phyloP scores from a whole-genome alignment of 2,329 filamentous ascomycete species.

The Ophiostoma australiae region DNA sequence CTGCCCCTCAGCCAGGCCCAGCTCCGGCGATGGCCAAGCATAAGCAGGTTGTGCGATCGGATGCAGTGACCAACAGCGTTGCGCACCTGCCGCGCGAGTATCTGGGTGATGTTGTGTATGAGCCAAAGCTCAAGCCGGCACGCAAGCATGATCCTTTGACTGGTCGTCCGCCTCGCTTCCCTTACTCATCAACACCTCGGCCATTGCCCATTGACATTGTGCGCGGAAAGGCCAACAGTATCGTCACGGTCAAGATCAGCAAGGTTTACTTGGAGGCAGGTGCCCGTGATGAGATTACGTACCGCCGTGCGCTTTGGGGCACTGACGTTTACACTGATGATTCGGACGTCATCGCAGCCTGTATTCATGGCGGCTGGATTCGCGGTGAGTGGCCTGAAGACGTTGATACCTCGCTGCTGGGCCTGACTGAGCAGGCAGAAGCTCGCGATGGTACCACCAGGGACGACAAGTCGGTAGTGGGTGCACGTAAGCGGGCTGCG shows the following conservation, averaged over 20 bases:
- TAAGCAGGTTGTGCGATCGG: conserved; percentile 62
- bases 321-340: conserved; percentile 95
- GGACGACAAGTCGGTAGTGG: not conserved
- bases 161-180: conserved; percentile 36
- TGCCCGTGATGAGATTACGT: conserved; percentile 77
- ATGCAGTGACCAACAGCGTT: conserved; percentile 67
- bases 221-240: conserved; percentile 77
- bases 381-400: conserved; percentile 80
- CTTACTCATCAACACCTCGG: conserved; percentile 52
- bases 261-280: conserved; percentile 65
- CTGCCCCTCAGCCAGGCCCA: conserved; percentile 1
- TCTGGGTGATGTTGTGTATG: conserved; percentile 79
- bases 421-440: conserved; percentile 42
- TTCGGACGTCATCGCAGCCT: conserved; percentile 85
- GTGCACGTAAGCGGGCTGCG: conserved; percentile 1
- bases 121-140: conserved; percentile 56
- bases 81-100: conserved; percentile 68
- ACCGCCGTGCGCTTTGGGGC: conserved; percentile 79
- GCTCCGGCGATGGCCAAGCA: conserved; percentile 41
- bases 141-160: conserved; percentile 51
- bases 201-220: conserved; percentile 70
- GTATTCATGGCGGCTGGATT: conserved; percentile 90
- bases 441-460: conserved; percentile 26
- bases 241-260: conserved; percentile 81
- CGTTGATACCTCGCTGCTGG: conserved; percentile 64